Base-by-base conservation (phyloP, 2,329 filamentous ascomycete genomes). In the Trichoderma gracile region DNA sequence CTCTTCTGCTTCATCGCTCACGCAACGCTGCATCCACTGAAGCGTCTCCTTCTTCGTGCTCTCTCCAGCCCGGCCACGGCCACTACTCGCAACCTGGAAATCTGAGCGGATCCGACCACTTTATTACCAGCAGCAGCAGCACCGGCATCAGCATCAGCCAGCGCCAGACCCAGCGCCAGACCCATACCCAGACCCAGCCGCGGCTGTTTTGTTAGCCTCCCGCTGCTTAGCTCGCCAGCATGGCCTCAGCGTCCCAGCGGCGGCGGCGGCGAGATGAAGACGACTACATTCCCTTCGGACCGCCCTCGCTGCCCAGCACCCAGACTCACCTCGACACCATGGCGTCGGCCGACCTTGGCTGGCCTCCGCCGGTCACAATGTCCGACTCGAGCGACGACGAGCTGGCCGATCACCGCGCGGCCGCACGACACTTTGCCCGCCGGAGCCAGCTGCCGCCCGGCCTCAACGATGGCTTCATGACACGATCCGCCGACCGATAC, bases 201-300 rank as follows among this genome's bases (percentile, higher is more conserved):
- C 54, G 17, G 54, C 54, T 19, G 21, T 49, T 27, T 33, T 33
- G 30, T 33, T 30, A 25, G 57, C 23, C 33, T 25, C 17, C 5
- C 14, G 33, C 42, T 23, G 57, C 57, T 25, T 52, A n/a, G 47
- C 46, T 23, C 15, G 57, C 57, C 47, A 53, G 57, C 59, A 62
- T 62, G 59, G 43, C 59, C 40, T 62, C 59, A 42, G 40, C 49
- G 25, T 62, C 59, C 2, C 59, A 62, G 33, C 59, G 40, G 25
- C 59, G 59, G 25, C 59, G 59, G 27, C 59, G 59, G 43, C 59
- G 59, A 54, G 59, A 62, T 46, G 59, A 62, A 54, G 59, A 62
- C 47, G 59, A 62, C 38, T 62, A 62, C 5, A 62, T 62, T n/a
- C 59, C 59, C 19, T 62, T 62, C 53, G 59, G 59, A 46, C 59